Conservation (phyloP, 1,139 yeast genomes). For the Protomyces arabidopsidicola region DNA sequence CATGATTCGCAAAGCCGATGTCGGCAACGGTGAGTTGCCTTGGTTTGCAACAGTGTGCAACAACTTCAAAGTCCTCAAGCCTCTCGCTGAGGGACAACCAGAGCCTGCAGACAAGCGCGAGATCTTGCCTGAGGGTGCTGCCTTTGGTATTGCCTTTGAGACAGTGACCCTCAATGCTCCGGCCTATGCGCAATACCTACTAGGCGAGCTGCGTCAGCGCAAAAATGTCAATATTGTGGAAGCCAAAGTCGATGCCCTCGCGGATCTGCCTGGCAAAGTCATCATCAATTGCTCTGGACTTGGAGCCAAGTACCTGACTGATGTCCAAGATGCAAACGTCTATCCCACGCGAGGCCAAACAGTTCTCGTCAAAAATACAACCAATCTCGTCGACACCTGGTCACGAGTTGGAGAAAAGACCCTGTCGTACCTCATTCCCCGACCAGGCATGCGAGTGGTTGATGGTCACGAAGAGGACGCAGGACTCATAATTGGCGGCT, state of each 20-base stretch:
- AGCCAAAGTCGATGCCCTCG: constrained; percentile 46
- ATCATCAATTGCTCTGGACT: constrained; percentile 64
- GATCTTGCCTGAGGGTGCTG: constrained; percentile 34
- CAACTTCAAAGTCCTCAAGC: constrained; percentile 28
- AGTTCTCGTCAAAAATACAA: constrained; percentile 47
- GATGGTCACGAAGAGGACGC: constrained; percentile 40
- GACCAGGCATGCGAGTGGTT: constrained; percentile 42
- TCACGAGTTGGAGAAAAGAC: constrained; percentile 32
- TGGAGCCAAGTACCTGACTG: constrained; percentile 53
- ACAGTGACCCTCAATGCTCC: constrained; percentile 53
- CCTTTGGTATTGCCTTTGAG: constrained; percentile 45
- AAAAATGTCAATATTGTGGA: constrained; percentile 42
- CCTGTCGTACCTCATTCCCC: constrained; percentile 51
- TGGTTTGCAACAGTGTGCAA: constrained; percentile 7
- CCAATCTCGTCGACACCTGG: constrained; percentile 32
- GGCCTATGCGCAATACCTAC: constrained; percentile 48
- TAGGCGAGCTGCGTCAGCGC: constrained; percentile 42
- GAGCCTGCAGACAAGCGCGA: not conserved
- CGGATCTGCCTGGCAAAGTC: constrained; percentile 40
- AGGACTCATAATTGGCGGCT: constrained; percentile 59
- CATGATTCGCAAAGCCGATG: constrained; percentile 8
- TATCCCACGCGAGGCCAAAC: constrained; percentile 65
- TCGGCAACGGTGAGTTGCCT: constrained; percentile 15
- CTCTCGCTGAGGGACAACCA: not conserved
- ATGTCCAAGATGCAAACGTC: constrained; percentile 51